These are phyloP conservation scores for Porodaedalea pini DNA, from an alignment of 1,284 basidiomycete genomes.

Conservation along the genomic window DNA sequence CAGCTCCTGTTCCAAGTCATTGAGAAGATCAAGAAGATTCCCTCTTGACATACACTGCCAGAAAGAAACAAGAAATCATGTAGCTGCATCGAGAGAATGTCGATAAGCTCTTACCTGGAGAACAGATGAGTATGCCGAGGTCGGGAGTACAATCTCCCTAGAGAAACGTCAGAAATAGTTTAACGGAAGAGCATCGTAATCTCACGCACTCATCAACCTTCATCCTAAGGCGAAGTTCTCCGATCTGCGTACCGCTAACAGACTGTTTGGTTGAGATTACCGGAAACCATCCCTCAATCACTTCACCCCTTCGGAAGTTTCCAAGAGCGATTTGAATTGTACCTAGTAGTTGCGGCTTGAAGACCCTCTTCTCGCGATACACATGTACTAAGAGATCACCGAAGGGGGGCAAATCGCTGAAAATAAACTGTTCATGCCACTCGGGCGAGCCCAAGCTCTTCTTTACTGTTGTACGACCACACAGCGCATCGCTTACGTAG, in stretches of 20 bases:
- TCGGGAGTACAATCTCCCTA: conserved; percentile 74
- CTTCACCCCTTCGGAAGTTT: conserved; percentile 69
- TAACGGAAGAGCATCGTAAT: conserved; percentile 2
- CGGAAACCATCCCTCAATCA: conserved; percentile 81
- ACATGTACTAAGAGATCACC: conserved; percentile 61
- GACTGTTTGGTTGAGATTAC: conserved; percentile 50
- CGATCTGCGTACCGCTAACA: conserved; percentile 55
- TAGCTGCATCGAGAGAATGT: neutral
- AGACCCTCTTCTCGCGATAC: conserved; percentile 61
- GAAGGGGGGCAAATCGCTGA: conserved; percentile 69
- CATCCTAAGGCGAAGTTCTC: conserved; percentile 70
- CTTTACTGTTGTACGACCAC: conserved; percentile 69
- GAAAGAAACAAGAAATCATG: neutral
- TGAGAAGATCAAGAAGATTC: conserved; percentile 72
- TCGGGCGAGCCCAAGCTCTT: conserved; percentile 60
- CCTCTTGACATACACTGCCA: conserved; percentile 26
- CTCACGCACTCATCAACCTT: conserved; percentile 69
- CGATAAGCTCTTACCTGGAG: conserved; percentile 42
- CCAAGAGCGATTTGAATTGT: conserved; percentile 59
- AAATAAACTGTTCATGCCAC: conserved; percentile 77
- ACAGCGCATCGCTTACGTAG: conserved; percentile 56
- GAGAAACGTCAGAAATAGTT: conserved; percentile 9
- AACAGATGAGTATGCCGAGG: conserved; percentile 51
- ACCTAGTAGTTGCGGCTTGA: conserved; percentile 56
- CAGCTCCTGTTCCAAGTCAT: conserved; percentile 62